A percentile compares a stretch with the other conserved stretches of the same genome.
These are phyloP conservation scores for Artemisia annua DNA, from an alignment of 129 eudicot genomes.

Conservation along the genomic window DNA sequence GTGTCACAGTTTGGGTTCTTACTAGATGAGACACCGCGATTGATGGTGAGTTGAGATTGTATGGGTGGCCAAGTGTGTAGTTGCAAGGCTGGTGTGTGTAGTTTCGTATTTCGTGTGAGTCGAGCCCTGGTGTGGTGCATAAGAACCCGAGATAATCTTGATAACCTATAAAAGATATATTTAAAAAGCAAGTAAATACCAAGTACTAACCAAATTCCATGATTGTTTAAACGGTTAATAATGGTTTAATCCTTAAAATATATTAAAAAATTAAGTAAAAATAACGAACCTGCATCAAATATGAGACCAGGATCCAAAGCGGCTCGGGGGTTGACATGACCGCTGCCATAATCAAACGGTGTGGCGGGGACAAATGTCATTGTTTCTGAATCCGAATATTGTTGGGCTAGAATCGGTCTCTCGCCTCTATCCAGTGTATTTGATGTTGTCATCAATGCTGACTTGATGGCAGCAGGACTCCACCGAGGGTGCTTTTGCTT, in stretches of 20 bases:
- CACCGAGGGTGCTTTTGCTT: conserved; percentile 95
- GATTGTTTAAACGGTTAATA: neutral
- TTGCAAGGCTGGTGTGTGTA: conserved; percentile 82
- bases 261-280: neutral
- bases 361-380: conserved; percentile 77
- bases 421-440: conserved; percentile 70
- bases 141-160: conserved; percentile 90
- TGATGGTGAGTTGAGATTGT: conserved; percentile 88
- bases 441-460: conserved; percentile 97
- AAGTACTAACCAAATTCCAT: neutral
- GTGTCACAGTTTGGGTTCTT: conserved; percentile 76
- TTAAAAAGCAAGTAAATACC: neutral
- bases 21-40: conserved; percentile 87
- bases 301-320: conserved; percentile 95
- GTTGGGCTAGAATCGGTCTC: conserved; percentile 94
- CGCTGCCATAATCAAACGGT: conserved; percentile 98
- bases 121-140: conserved; percentile 85
- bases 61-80: conserved; percentile 83
- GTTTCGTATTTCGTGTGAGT: conserved; percentile 68
- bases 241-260: neutral
- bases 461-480: conserved; percentile 98
- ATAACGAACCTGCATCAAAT: conserved; percentile 82
- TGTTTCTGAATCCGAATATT: conserved; percentile 79
- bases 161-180: conserved; percentile 50
- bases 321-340: conserved; percentile 93